phyloP scores from a whole-genome alignment of 225 moss, liverwort and hornwort genomes.

The Bryum argenteum region DNA sequence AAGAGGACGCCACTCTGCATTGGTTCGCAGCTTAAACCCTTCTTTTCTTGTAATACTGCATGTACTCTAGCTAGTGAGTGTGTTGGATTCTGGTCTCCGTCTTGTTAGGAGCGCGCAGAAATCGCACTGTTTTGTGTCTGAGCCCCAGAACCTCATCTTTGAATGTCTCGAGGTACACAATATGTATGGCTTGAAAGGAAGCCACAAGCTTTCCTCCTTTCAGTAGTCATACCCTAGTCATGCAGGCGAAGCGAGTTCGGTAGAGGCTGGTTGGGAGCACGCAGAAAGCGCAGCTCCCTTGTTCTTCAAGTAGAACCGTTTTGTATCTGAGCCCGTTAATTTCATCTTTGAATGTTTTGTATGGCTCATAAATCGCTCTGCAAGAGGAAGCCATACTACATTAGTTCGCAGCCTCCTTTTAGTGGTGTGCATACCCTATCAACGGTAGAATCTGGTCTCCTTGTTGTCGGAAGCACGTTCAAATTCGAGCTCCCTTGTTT shows the following conservation, averaged over 20 bases:
- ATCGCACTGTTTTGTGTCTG: too few species aligned
- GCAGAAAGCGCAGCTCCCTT: too few species aligned
- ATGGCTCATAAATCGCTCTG: too few species aligned
- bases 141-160: constrained; percentile 1
- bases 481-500: background rate
- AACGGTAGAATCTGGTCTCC: background rate
- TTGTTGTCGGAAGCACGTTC: background rate
- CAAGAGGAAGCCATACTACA: background rate
- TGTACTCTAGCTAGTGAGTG: background rate
- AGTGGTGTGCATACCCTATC: background rate
- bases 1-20: background rate
- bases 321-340: background rate
- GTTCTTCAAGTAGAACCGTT: too few species aligned
- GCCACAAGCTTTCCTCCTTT: too few species aligned
- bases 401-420: too few species aligned
- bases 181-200: background rate
- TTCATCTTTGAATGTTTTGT: background rate
- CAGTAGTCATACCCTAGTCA: too few species aligned
- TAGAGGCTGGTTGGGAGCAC: too few species aligned
- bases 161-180: background rate
- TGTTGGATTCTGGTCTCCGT: background rate
- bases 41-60: background rate
- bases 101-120: too few species aligned
- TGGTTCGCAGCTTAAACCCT: too few species aligned
- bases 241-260: too few species aligned